A percentile compares a stretch with the other conserved stretches of the same genome.
Conservation (phyloP, 225 moss, liverwort and hornwort genomes). For the Sphagnum tenellum region DNA sequence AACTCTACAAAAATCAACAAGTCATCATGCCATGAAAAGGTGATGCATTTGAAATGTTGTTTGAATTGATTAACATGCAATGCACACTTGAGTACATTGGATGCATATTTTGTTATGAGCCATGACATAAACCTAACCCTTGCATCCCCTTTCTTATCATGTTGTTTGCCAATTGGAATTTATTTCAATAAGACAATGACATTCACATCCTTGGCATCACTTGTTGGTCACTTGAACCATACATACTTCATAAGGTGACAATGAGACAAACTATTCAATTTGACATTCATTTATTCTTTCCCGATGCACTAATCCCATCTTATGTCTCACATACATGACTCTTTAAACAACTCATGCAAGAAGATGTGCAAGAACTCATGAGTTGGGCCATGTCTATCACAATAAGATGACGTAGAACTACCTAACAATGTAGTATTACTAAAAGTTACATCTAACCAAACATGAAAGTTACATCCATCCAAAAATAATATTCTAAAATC, state of each 20-base stretch:
- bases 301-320: constrained; percentile 20
- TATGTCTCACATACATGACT: too few relatives aligned
- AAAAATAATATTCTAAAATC: too few relatives aligned
- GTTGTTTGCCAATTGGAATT: neutral
- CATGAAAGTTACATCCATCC: too few relatives aligned
- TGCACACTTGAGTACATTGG: constrained; percentile 9
- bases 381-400: too few relatives aligned
- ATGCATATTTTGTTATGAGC: constrained; percentile 11
- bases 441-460: too few relatives aligned
- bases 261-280: neutral
- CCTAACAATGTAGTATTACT: too few relatives aligned
- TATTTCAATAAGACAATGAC: neutral
- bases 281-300: constrained; percentile 18
- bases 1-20: neutral
- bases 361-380: too few relatives aligned
- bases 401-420: too few relatives aligned
- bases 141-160: constrained; percentile 9
- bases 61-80: constrained; percentile 7
- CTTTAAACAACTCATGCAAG: too few relatives aligned
- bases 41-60: constrained; percentile 16
- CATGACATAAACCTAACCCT: constrained; percentile 8
- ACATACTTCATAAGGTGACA: constrained; percentile 15
- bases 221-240: constrained; percentile 5
- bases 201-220: constrained; percentile 4
- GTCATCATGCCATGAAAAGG: constrained; percentile 17